Evolutionary conservation across 345 rosid species (phyloP).

Genomic region (Brassica carinata): DNA sequence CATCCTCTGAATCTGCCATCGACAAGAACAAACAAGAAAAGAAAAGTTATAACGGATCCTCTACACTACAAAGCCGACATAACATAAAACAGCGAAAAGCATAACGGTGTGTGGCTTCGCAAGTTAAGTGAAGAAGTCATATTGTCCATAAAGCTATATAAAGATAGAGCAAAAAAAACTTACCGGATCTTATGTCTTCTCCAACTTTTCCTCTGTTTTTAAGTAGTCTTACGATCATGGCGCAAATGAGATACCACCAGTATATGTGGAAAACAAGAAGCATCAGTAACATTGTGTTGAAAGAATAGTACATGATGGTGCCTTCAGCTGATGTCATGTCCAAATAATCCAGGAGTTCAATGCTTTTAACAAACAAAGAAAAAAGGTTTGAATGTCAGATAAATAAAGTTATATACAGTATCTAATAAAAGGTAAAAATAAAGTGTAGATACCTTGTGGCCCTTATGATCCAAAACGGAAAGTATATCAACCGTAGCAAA

Average conservation of each 20-base stretch:
- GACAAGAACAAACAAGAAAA: neutral
- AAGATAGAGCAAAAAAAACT: neutral
- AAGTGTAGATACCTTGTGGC: slow-evolving; percentile 57
- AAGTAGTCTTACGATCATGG: slow-evolving; percentile 82
- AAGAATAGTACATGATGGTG: slow-evolving; percentile 60
- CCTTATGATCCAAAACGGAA: slow-evolving; percentile 89
- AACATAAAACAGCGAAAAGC: neutral
- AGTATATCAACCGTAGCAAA: slow-evolving; percentile 75
- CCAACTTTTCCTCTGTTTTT: slow-evolving; percentile 90
- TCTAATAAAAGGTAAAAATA: neutral
- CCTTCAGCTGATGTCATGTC: slow-evolving; percentile 49
- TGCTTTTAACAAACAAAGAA: slow-evolving; percentile 46
- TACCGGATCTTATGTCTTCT: slow-evolving; percentile 97
- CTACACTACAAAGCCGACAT: slow-evolving; percentile 19
- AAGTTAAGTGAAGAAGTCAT: neutral
- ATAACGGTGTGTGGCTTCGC: neutral
- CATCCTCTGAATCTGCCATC: slow-evolving; percentile 92
- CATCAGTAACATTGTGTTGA: slow-evolving; percentile 86
- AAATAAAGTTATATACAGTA: neutral
- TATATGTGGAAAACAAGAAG: slow-evolving; percentile 90
- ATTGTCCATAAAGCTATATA: neutral
- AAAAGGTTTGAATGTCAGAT: slow-evolving; percentile 11
- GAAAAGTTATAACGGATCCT: neutral
- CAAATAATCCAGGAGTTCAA: slow-evolving; percentile 50
- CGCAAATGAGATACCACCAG: slow-evolving; percentile 93